Conservation (phyloP, 1,284 basidiomycete genomes). For the Irpex lacteus region DNA sequence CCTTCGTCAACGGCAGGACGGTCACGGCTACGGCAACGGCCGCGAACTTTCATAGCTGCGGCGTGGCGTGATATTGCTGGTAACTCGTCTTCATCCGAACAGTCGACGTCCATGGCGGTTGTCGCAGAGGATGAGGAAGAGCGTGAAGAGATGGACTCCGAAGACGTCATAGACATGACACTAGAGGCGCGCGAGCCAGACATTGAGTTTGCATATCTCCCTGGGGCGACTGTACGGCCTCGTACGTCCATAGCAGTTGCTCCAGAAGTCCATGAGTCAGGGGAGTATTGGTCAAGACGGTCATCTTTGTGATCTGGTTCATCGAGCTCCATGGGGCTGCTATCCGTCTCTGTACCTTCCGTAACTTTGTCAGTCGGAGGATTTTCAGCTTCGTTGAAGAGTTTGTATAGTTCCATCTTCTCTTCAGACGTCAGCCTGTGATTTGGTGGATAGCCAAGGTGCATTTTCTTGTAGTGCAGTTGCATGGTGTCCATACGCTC, state of each 20-base stretch:
- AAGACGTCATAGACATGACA: too few species aligned
- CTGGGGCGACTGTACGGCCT: too few species aligned
- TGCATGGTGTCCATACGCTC: background rate
- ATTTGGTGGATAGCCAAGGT: background rate
- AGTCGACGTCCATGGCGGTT: too few species aligned
- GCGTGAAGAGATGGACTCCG: too few species aligned
- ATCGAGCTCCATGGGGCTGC: background rate
- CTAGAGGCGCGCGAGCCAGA: too few species aligned
- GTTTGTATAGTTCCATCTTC: background rate
- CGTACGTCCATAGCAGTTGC: too few species aligned
- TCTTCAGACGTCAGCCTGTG: background rate
- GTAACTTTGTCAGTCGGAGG: background rate
- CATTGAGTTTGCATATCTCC: too few species aligned
- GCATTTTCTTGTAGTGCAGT: background rate
- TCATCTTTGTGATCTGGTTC: background rate
- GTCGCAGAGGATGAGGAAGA: too few species aligned
- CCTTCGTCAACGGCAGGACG: background rate
- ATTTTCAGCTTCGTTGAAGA: background rate
- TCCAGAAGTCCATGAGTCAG: too few species aligned
- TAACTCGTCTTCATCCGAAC: background rate
- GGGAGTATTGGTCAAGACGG: too few species aligned
- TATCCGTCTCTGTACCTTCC: background rate
- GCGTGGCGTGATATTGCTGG: background rate
- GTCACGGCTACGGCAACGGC: too few species aligned
- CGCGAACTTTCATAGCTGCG: background rate